A percentile compares a stretch with the other conserved stretches of the same genome.
Conservation (phyloP, 371 early-diverging fungal species). For the Entomophthora muscae region DNA sequence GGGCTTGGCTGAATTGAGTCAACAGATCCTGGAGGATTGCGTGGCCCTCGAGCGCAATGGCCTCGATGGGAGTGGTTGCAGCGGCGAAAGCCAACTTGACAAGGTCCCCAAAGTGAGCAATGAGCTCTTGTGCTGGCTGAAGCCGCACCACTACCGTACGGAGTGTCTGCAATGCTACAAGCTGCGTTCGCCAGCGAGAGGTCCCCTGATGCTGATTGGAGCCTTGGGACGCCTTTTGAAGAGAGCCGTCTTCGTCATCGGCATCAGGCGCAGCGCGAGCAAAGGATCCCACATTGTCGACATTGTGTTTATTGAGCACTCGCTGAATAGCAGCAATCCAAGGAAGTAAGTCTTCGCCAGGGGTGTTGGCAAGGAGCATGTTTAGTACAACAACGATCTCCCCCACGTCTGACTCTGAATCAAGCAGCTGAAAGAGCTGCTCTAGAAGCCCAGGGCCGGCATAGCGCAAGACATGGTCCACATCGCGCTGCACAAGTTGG, state of each 20-base stretch:
- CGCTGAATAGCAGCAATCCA: slow-evolving; percentile 74
- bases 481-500: slow-evolving; percentile 64
- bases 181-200: slow-evolving; percentile 78
- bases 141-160: slow-evolving; percentile 40
- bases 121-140: slow-evolving; percentile 48
- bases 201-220: slow-evolving; percentile 15
- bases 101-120: slow-evolving; percentile 56
- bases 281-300: slow-evolving; percentile 11
- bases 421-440: slow-evolving; percentile 64
- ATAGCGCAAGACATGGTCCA: slow-evolving; percentile 45
- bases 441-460: slow-evolving; percentile 54
- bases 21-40: slow-evolving; percentile 46
- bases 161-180: slow-evolving; percentile 58
- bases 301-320: slow-evolving; percentile 31
- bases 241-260: slow-evolving; percentile 14
- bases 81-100: slow-evolving; percentile 74
- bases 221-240: slow-evolving; percentile 11
- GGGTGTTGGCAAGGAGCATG: slow-evolving; percentile 50
- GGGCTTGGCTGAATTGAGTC: slow-evolving; percentile 40
- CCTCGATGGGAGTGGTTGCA: slow-evolving; percentile 61
- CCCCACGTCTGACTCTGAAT: slow-evolving; percentile 51
- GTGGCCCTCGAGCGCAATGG: slow-evolving; percentile 62
- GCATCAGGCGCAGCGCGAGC: neutral
- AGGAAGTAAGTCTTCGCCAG: slow-evolving; percentile 47
- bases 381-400: slow-evolving; percentile 69